A percentile compares a stretch with the other conserved stretches of the same genome.
Conservation (phyloP, 352 stramenopile genomes). For the Pythium phragmiticola region DNA sequence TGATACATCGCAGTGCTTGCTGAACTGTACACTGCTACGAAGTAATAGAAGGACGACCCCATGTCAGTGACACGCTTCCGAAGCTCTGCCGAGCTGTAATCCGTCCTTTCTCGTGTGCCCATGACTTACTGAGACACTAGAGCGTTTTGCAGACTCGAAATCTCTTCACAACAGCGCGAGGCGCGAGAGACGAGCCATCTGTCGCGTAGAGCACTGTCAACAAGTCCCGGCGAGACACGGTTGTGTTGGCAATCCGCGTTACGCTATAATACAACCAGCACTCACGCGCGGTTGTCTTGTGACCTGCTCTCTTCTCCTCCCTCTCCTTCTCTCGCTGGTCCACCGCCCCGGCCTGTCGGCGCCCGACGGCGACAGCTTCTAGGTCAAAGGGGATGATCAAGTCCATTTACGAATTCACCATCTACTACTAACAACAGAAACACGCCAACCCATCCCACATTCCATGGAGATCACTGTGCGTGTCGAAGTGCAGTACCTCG, state of each 20-base stretch:
- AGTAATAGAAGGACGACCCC: background rate
- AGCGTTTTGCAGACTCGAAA: background rate
- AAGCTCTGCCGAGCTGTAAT: background rate
- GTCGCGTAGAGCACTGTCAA: constrained; percentile 9
- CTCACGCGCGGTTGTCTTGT: no score
- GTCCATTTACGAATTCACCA: constrained; percentile 20
- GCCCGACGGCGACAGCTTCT: background rate
- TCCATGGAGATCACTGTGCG: constrained; percentile 51
- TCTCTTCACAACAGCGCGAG: constrained; percentile 11
- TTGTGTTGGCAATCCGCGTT: constrained; percentile 3
- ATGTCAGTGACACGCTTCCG: background rate
- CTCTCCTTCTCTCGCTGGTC: background rate
- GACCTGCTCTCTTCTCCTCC: no score
- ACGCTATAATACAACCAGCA: constrained; percentile 1
- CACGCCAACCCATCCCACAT: constrained; percentile 1
- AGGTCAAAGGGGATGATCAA: background rate
- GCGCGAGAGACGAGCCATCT: constrained; percentile 2
- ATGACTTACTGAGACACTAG: background rate
- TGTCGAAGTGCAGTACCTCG: constrained; percentile 63
- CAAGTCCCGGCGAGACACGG: constrained; percentile 25
- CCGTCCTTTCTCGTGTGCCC: constrained; percentile 14
- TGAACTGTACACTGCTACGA: background rate
- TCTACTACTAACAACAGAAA: background rate
- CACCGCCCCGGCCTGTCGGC: background rate
- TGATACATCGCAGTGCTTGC: background rate